Evolutionary conservation across 345 rosid genomes (phyloP).

Genomic region (Arabis alpina): DNA sequence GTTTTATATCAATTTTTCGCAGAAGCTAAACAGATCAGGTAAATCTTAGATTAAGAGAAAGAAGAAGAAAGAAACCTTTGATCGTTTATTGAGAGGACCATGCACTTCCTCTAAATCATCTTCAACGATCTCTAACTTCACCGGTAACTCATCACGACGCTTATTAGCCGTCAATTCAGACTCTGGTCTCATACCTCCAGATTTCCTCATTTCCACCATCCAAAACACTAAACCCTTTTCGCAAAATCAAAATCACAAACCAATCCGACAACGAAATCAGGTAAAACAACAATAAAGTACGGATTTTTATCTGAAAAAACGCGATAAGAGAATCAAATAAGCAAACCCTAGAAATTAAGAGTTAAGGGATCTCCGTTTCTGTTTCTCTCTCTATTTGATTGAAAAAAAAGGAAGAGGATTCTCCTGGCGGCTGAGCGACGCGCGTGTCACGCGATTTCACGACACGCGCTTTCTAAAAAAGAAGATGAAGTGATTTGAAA

Average conservation of each 20-base stretch:
- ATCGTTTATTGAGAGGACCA: slow-evolving; percentile 74
- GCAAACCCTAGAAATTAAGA: slow-evolving; percentile 44
- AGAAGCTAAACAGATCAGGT: slow-evolving; percentile 22
- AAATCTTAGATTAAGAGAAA: slow-evolving; percentile 48
- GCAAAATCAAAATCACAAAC: not conserved
- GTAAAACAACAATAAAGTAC: not conserved
- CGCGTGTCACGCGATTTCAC: slow-evolving; percentile 15
- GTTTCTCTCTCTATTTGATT: slow-evolving; percentile 17
- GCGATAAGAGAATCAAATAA: slow-evolving; percentile 31
- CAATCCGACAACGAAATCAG: slow-evolving; percentile 11
- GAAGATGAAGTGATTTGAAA: not conserved
- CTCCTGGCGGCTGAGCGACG: slow-evolving; percentile 47
- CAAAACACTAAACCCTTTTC: slow-evolving; percentile 19
- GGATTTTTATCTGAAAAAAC: not conserved
- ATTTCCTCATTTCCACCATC: slow-evolving; percentile 87
- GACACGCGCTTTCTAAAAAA: slow-evolving; percentile 38
- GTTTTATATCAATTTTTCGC: not conserved
- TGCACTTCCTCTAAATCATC: slow-evolving; percentile 74
- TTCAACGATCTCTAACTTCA: slow-evolving; percentile 82
- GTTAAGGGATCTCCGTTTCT: slow-evolving; percentile 28
- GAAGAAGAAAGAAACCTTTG: slow-evolving; percentile 53
- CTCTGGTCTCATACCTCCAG: slow-evolving; percentile 59
- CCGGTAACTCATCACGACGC: slow-evolving; percentile 59
- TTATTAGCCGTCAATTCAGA: slow-evolving; percentile 48
- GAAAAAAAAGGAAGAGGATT: slow-evolving; percentile 31